Conservation (phyloP, 1,284 basidiomycete genomes). For the Fomitiporia mediterranea region DNA sequence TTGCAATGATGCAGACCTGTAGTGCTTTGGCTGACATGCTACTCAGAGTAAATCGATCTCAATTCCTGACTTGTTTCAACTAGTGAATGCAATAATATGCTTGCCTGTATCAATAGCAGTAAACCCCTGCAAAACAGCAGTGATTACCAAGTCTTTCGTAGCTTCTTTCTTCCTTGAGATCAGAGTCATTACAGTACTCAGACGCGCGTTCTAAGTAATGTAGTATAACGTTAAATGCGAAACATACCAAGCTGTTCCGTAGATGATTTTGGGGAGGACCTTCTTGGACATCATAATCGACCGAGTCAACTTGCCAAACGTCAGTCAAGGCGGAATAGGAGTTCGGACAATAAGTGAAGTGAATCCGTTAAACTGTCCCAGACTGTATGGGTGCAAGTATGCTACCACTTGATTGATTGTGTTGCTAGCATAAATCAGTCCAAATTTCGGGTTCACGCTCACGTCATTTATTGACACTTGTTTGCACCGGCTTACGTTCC, state of each 20-base stretch:
- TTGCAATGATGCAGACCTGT: slow-evolving; percentile 45
- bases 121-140: slow-evolving; percentile 71
- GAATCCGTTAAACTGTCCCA: too few species aligned
- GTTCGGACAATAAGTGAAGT: too few species aligned
- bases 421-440: too few species aligned
- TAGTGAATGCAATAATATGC: slow-evolving; percentile 22
- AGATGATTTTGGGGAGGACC: slow-evolving; percentile 50
- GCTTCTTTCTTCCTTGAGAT: slow-evolving; percentile 63
- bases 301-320: too few species aligned
- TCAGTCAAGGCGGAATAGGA: too few species aligned
- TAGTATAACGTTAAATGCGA: background rate
- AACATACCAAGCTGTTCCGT: slow-evolving; percentile 64
- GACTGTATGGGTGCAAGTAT: too few species aligned
- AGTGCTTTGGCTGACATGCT: slow-evolving; percentile 77
- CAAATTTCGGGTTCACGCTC: too few species aligned
- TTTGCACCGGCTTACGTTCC: too few species aligned
- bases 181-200: background rate
- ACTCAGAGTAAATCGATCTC: slow-evolving; percentile 22
- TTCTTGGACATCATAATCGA: too few species aligned
- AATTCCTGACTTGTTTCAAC: background rate
- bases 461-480: too few species aligned
- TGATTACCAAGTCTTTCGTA: slow-evolving; percentile 62
- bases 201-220: background rate
- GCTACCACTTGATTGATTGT: too few species aligned
- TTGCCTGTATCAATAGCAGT: slow-evolving; percentile 73